Conservation (phyloP, 305 asterid genomes). For the Vinca major region DNA sequence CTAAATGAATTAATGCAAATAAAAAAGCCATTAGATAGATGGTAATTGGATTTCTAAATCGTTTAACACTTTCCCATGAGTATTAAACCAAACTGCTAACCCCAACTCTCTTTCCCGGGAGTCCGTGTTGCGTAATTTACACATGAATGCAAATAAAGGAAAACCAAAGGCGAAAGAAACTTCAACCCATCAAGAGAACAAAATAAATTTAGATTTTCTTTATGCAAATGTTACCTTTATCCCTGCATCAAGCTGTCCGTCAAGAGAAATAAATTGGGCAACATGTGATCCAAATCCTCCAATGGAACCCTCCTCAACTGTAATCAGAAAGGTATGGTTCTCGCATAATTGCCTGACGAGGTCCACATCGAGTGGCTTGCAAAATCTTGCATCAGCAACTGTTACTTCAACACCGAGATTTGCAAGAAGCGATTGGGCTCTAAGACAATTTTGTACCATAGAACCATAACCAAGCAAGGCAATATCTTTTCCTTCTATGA, state of each 20-base stretch:
- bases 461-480: conserved; percentile 86
- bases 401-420: conserved; percentile 59
- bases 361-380: conserved; percentile 80
- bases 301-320: conserved; percentile 83
- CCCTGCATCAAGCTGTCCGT: conserved; percentile 78
- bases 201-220: background rate
- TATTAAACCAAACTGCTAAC: too few relatives aligned
- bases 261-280: conserved; percentile 78
- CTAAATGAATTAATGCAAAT: background rate
- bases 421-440: conserved; percentile 64
- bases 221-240: conserved; percentile 41
- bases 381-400: conserved; percentile 92
- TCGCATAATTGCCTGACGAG: conserved; percentile 54
- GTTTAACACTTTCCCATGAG: background rate
- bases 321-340: conserved; percentile 57
- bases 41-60: background rate
- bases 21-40: background rate
- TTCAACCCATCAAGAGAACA: background rate
- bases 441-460: conserved; percentile 78
- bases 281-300: conserved; percentile 94
- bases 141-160: too few relatives aligned
- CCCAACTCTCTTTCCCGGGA: too few relatives aligned
- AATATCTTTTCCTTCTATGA: conserved; percentile 63
- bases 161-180: background rate
- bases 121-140: background rate